Evolutionary conservation across 805 yeast species (phyloP).

Genomic region (Starmerella powellii): DNA sequence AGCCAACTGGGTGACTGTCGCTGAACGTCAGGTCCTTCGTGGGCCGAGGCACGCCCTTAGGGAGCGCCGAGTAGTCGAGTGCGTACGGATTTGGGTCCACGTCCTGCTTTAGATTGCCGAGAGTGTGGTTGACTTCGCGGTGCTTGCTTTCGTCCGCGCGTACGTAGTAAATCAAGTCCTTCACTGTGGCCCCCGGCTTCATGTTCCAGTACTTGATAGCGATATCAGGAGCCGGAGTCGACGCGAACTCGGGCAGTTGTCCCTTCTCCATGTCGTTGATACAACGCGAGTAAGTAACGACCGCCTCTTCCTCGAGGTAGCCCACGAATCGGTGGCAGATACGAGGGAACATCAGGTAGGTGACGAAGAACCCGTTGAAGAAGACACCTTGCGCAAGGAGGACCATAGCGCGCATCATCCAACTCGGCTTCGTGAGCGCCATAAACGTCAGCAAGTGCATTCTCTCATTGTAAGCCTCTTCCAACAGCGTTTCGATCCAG

Average conservation of each 20-base stretch:
- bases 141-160: conserved; percentile 10
- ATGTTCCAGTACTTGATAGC: conserved; percentile 7
- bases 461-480: conserved; percentile 8
- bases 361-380: conserved; percentile 5
- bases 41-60: conserved; percentile 2
- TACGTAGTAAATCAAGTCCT: conserved; percentile 8
- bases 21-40: conserved; percentile 3
- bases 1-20: conserved; percentile 2
- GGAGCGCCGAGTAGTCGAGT: conserved; percentile 1
- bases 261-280: conserved; percentile 5
- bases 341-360: conserved; percentile 6
- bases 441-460: conserved; percentile 8
- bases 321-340: conserved; percentile 10
- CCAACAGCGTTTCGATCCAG: conserved; percentile 7
- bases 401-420: conserved; percentile 1
- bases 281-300: conserved; percentile 3
- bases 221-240: conserved; percentile 4
- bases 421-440: conserved; percentile 1
- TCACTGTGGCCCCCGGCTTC: conserved; percentile 1
- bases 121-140: conserved; percentile 9
- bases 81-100: conserved; percentile 7
- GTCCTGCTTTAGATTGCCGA: conserved; percentile 6
- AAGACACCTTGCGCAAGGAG: conserved; percentile 7
- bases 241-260: conserved; percentile 1
- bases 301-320: conserved; percentile 7